phyloP scores from a whole-genome alignment of 495 filamentous ascomycete species.

The Xanthoparmelia taractica region DNA sequence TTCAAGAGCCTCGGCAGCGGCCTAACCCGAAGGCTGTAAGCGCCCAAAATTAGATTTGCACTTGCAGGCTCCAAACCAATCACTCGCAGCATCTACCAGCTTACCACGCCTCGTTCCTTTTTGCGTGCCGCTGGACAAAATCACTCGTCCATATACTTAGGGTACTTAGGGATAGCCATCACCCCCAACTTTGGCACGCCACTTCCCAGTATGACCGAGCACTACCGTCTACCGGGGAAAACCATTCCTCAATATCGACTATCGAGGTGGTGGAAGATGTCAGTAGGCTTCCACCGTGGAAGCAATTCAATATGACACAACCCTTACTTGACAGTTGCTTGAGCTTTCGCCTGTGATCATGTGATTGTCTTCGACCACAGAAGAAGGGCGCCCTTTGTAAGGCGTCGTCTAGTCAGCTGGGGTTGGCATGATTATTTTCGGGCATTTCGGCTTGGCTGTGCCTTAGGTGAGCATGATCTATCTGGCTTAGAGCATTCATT shows the following conservation, averaged over 20 bases:
- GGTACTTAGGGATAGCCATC: background rate
- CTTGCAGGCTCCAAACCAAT: slow-evolving; percentile 14
- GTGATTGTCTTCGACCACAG: background rate
- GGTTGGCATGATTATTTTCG: background rate
- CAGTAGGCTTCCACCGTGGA: background rate
- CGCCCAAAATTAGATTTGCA: slow-evolving; percentile 12
- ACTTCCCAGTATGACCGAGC: background rate
- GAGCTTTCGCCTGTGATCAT: no score
- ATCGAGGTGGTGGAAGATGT: background rate
- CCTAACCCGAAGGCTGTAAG: slow-evolving; percentile 11
- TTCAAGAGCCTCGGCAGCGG: background rate
- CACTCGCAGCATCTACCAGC: slow-evolving; percentile 5
- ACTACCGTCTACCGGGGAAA: background rate
- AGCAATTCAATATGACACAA: background rate
- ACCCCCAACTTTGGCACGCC: slow-evolving; percentile 4
- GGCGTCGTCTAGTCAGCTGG: background rate
- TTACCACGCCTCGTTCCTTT: slow-evolving; percentile 8
- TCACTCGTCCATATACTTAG: background rate
- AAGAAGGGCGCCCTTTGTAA: background rate
- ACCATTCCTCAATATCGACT: no score
- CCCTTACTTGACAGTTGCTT: background rate
- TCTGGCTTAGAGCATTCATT: slow-evolving; percentile 3
- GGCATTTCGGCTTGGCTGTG: slow-evolving; percentile 6
- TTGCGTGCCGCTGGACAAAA: slow-evolving; percentile 17
- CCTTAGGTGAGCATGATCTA: slow-evolving; percentile 10